Evolutionary conservation across 257 asterid genomes (phyloP).

Genomic region (Paulownia fortunei): DNA sequence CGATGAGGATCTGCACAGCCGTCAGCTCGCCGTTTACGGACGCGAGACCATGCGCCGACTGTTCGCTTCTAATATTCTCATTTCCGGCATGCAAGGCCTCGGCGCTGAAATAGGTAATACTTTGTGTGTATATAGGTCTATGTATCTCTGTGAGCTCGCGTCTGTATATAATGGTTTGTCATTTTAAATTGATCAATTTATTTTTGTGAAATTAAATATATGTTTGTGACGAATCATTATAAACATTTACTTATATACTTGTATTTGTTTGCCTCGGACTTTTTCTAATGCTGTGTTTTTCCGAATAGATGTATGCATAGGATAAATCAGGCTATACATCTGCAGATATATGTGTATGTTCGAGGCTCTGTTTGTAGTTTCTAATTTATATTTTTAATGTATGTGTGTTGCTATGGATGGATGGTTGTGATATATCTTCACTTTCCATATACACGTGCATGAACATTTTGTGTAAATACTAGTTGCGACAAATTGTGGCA

Average conservation of each 20-base stretch:
- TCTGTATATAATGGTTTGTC: no score
- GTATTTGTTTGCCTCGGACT: background rate
- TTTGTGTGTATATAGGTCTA: background rate
- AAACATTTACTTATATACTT: no score
- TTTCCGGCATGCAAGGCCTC: constrained; percentile 58
- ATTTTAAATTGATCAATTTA: no score
- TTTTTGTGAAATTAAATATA: background rate
- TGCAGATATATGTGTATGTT: background rate
- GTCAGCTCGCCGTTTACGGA: constrained; percentile 43
- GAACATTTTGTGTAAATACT: no score
- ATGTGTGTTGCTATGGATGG: background rate
- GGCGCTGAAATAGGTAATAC: constrained; percentile 48
- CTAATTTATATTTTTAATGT: background rate
- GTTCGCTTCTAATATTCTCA: constrained; percentile 51
- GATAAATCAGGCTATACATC: background rate
- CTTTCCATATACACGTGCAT: no score
- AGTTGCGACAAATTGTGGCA: no score
- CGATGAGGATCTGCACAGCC: constrained; percentile 47
- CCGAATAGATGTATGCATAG: background rate
- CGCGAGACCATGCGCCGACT: constrained; percentile 57
- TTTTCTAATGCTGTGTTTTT: background rate
- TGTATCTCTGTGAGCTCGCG: background rate
- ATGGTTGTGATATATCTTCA: background rate
- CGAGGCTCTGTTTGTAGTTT: no score
- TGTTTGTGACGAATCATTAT: background rate